Base-by-base conservation (phyloP, 2,329 filamentous ascomycete genomes). In the Dothideomycetes sp. region DNA sequence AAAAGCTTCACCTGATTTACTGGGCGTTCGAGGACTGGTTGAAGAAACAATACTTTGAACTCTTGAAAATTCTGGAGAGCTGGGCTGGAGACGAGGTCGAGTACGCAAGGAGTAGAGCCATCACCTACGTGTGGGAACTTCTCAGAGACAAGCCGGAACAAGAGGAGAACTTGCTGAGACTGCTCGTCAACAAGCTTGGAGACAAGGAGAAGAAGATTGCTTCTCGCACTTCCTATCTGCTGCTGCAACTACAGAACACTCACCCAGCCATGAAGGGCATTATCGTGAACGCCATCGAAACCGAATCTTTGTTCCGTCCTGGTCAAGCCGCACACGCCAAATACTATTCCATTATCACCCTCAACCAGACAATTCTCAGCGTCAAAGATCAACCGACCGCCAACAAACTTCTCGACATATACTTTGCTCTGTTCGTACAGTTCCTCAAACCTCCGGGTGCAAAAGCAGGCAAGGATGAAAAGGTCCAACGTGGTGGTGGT, bases 21-120 rank as follows among this genome's bases (percentile, higher is more conserved):
- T 98, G 89, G 89, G 80, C 80, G 1, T 98, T 83, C 51, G 91
- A 98, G 61, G 85, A 95, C 58, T 95, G 89, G 82, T 67, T 98
- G 43, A 98, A 98, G 67, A 80, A 82, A 45, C 80, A 82, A 24
- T 98, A 93, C 61, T 98, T 96, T 61, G 86, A 89, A 52, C 76
- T 96, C 50, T 74, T 98, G 43, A 89, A 94, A 62, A 76, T 93
- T 31, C 71, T 98, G 12, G 91, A 98, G 61, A 73, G 77, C 10
- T 95, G 91, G 85, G 94, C 85, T 59, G 85, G 83, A 41, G 91
- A 98, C 53, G 91, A 96, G 64, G 84, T 98, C 40, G 85, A 93
- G 56, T 96, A 89, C 62, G 87, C 93, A 28, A 80, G 93, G 46
- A 83, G 81, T 34, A 80, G 85, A 49, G 84, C 89, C 3, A 73